Base-by-base conservation (phyloP, 345 rosid species). In the Eucalyptus erythrocorys region DNA sequence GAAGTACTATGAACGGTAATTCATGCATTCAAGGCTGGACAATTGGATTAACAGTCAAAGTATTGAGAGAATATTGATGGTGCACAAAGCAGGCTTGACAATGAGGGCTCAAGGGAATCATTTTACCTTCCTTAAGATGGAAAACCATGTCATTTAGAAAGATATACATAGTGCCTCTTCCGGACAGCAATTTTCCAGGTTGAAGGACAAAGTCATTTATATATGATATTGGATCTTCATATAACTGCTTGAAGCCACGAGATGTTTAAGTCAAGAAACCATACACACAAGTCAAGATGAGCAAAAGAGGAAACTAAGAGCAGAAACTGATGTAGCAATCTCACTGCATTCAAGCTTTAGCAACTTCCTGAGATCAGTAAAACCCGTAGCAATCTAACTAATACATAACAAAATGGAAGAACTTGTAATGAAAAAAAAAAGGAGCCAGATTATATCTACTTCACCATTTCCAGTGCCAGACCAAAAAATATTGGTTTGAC, bases 181-280 rank as follows among this genome's bases (percentile, higher is more conserved):
- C 95, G 14, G 94, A 94, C 81, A 97, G 90, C 95, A 95, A 92
- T 90, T 93, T 94, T 92, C 97, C 98, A 87, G 98, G 96, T 86
- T 51, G 92, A 91, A 95, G 89, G 71, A 97, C 90, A 89, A 98
- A 93, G 57, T 96, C 93, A 37, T 94, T 93, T 89, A 98, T 53
- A 90, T 94, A 91, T 88, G 95, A 89, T 34, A 91, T 86, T 30
- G 99, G 97, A 93, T 95, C 97, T 93, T 95, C 96, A 85, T 90
- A 89, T 89, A 98, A 90, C 99, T 98, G 98, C 90, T 86, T 40
- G 68, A 88, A 84, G 79, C 50, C 71, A 37, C 82, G 48, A 61
- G 34, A 53, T 57, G 87, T 19, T 26, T 76, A 40, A 40, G 61
- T 37, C 40, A 32, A 48, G 82, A 22, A 48, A 87, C 6, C n/a